phyloP scores from a whole-genome alignment of 169 alveolate genomes.

The Pseudocohnilembus persalinus region DNA sequence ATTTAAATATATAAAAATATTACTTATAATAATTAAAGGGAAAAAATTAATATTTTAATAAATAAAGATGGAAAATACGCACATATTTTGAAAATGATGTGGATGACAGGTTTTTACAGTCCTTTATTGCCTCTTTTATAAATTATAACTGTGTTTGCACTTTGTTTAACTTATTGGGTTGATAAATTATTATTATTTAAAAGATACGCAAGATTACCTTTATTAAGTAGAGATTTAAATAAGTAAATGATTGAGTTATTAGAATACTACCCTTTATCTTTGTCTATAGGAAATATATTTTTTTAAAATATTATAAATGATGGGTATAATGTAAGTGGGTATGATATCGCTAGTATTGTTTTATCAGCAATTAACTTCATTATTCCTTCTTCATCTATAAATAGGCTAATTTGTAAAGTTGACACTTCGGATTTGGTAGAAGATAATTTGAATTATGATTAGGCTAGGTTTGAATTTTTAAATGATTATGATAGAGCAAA shows the following conservation, averaged over 20 bases:
- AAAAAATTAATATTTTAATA: too few relatives aligned
- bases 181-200: not conserved
- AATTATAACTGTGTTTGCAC: not conserved
- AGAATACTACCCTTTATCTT: not conserved
- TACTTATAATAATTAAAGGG: too few relatives aligned
- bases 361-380: not conserved
- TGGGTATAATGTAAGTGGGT: not conserved
- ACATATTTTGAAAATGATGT: not conserved
- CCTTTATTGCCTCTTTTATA: not conserved
- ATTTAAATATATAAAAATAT: too few relatives aligned
- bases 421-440: not conserved
- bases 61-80: not conserved
- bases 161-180: not conserved
- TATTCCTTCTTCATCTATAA: not conserved
- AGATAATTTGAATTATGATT: not conserved
- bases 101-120: not conserved
- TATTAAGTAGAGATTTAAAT: not conserved
- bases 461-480: not conserved
- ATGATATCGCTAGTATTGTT: not conserved
- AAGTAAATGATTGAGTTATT: not conserved
- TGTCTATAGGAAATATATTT: not conserved
- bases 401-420: not conserved
- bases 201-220: not conserved
- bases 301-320: not conserved
- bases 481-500: not conserved